Percentiles rank a stretch among this genome's conserved stretches.
Evolutionary conservation across 257 asterid species (phyloP).

Genomic region (Fraxinus anomala): DNA sequence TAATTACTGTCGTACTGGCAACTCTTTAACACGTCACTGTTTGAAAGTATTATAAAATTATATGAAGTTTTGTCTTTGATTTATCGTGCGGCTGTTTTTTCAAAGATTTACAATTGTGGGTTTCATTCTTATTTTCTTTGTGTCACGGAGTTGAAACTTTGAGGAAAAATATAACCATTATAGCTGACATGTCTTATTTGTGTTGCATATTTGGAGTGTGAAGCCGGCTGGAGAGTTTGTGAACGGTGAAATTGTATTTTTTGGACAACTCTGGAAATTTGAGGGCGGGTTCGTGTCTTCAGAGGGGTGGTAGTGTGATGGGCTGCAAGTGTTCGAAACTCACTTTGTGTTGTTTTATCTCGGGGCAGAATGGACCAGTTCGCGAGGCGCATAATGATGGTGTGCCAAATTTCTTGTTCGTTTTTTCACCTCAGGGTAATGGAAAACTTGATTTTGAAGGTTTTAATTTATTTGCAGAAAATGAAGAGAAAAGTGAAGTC

Average conservation of each 20-base stretch:
- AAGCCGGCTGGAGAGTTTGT: slow-evolving; percentile 25
- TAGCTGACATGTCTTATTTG: slow-evolving; percentile 4
- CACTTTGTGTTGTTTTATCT: slow-evolving; percentile 39
- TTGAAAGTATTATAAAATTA: neutral
- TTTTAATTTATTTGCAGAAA: neutral
- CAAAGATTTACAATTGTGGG: neutral
- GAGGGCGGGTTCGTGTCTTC: neutral
- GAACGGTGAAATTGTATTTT: neutral
- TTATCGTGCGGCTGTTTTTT: neutral
- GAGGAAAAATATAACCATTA: neutral
- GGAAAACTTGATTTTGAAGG: neutral
- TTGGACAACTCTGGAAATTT: slow-evolving; percentile 6
- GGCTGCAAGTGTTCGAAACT: slow-evolving; percentile 46
- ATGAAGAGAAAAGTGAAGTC: slow-evolving; percentile 27
- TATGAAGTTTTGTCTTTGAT: neutral
- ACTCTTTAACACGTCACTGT: neutral
- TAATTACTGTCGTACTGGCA: neutral
- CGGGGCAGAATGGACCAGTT: slow-evolving; percentile 34
- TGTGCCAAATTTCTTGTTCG: slow-evolving; percentile 2
- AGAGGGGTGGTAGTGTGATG: slow-evolving; percentile 29
- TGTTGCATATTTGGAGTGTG: slow-evolving; percentile 7
- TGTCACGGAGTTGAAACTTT: neutral
- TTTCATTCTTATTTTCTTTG: neutral
- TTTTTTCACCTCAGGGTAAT: neutral
- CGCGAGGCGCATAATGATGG: slow-evolving; percentile 39